A percentile compares a stretch with the other conserved stretches of the same genome.
Evolutionary conservation across 2,329 filamentous ascomycete species (phyloP).

Genomic region (Harringtonia aguacate): DNA sequence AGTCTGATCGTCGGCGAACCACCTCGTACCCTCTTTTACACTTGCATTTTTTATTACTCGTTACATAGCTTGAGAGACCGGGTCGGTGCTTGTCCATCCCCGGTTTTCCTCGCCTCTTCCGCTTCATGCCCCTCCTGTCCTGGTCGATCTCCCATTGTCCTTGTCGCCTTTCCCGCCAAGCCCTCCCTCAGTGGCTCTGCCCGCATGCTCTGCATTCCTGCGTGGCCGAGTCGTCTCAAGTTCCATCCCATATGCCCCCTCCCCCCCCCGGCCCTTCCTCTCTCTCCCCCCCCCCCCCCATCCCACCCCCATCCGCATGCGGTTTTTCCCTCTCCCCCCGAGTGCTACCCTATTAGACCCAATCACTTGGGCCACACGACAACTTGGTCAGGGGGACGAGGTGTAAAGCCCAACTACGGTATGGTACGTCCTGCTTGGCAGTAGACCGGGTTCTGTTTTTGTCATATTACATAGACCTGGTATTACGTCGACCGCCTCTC

Average conservation of each 20-base stretch:
- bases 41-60: neutral
- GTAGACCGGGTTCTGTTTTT: neutral
- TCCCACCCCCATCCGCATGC: too few relatives aligned
- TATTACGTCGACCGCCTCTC: neutral
- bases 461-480: neutral
- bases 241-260: too few relatives aligned
- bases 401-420: neutral
- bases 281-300: too few relatives aligned
- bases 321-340: too few relatives aligned
- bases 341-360: neutral
- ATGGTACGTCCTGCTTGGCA: too few relatives aligned
- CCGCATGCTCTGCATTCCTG: too few relatives aligned
- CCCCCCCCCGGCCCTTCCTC: too few relatives aligned
- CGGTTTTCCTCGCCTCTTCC: conserved; percentile 1
- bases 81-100: neutral
- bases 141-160: neutral
- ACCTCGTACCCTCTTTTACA: neutral
- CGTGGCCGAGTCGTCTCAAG: too few relatives aligned
- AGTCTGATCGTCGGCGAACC: too few relatives aligned
- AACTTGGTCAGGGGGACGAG: neutral
- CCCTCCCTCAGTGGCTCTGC: neutral
- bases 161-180: neutral
- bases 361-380: too few relatives aligned
- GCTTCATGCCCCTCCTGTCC: neutral
- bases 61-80: neutral